phyloP scores from a whole-genome alignment of 179 eudicot genomes.

The Beta macrorhiza region DNA sequence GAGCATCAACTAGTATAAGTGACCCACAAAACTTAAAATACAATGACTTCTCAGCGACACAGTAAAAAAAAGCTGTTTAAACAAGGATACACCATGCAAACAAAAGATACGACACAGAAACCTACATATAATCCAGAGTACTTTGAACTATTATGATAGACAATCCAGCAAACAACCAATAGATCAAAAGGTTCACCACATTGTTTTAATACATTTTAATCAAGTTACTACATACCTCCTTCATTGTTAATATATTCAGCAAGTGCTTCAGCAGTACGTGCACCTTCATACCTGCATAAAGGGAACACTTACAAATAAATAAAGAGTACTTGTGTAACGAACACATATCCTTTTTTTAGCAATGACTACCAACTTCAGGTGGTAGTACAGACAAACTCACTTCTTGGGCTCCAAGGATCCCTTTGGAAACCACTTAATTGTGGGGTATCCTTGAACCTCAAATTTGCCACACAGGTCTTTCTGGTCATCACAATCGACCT shows the following conservation, averaged over 20 bases:
- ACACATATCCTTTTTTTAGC: not conserved
- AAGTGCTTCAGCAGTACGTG: conserved; percentile 85
- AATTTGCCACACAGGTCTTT: conserved; percentile 75
- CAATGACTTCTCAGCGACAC: not conserved
- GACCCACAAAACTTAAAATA: not conserved
- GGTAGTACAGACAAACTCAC: conserved; percentile 40
- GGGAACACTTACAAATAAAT: not conserved
- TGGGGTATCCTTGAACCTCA: conserved; percentile 93
- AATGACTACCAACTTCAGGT: conserved; percentile 13
- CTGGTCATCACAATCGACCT: conserved; percentile 99
- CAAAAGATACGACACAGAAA: not conserved
- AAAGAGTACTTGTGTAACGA: not conserved
- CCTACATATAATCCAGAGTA: not conserved
- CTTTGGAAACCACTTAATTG: conserved; percentile 96
- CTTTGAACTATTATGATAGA: not conserved
- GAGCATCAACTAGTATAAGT: not conserved
- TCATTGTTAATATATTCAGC: conserved; percentile 74
- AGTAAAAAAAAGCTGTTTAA: not conserved
- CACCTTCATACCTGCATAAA: conserved; percentile 76
- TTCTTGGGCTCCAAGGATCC: conserved; percentile 95
- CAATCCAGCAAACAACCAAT: conserved; percentile 1
- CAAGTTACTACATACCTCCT: conserved; percentile 56
- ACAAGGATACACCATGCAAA: not conserved
- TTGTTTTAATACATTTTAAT: not conserved
- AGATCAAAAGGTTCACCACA: not conserved